A percentile compares a stretch with the other conserved stretches of the same genome.
phyloP scores from a whole-genome alignment of 257 asterid species.

The Orobanche coerulescens region DNA sequence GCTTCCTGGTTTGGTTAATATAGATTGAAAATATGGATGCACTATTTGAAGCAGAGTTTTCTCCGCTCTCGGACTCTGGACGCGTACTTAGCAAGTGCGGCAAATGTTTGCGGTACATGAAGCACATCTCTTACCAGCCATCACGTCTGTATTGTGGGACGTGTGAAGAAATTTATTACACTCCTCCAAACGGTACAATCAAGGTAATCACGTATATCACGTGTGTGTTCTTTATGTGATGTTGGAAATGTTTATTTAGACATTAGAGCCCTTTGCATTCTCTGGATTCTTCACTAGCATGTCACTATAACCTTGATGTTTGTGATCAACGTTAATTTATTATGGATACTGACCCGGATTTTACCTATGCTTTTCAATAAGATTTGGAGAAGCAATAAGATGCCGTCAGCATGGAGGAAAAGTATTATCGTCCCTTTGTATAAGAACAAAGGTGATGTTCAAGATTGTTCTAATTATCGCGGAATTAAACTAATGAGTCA shows the following conservation, averaged over 20 bases:
- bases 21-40: constrained; percentile 94
- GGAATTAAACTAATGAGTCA: too few species aligned
- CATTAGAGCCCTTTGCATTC: not conserved
- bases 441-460: too few species aligned
- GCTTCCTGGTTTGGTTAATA: constrained; percentile 23
- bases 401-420: too few species aligned
- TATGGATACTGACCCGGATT: too few species aligned
- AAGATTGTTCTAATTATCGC: too few species aligned
- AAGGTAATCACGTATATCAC: constrained; percentile 43
- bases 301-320: not conserved
- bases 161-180: constrained; percentile 87
- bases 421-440: too few species aligned
- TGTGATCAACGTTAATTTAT: not conserved
- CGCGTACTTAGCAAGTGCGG: constrained; percentile 89
- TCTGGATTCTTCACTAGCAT: not conserved
- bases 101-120: constrained; percentile 89
- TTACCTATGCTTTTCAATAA: too few species aligned
- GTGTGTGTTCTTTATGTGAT: not conserved
- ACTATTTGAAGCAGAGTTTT: constrained; percentile 88
- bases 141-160: constrained; percentile 81
- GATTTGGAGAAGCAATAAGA: too few species aligned
- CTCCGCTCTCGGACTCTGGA: constrained; percentile 82
- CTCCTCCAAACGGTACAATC: constrained; percentile 78
- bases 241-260: not conserved
- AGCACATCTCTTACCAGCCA: constrained; percentile 73